Base-by-base conservation (phyloP, 805 yeast genomes). In the Zygotorulaspora florentina region DNA sequence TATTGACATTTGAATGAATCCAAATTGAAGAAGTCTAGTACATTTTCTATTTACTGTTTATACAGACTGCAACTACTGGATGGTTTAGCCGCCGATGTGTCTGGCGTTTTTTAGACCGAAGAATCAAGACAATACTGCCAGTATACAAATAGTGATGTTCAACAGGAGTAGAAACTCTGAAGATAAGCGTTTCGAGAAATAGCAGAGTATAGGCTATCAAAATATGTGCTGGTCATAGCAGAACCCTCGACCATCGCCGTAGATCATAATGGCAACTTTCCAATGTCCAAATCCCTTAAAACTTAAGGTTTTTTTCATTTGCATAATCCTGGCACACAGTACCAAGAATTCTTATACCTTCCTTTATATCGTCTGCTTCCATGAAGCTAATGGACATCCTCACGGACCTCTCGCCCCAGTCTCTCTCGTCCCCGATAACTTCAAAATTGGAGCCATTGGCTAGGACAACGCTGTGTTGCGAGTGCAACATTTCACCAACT, bases 371-470 rank as follows among this genome's bases (percentile, higher is more conserved):
- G 1, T 70, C 73, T 8, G 58, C 57, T 2, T 70, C 67, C 42
- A 83, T 61, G 53, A 69, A 78, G 54, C 88, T 80, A 29, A 82
- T 67, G n/a, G 84, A 77, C 15, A 85, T 58, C 52, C 93, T 70
- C 8, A 80, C 79, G 44, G 79, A 71, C 27, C 70, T 64, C 11
- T 64, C 50, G 1, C 90, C 91, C 95, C 95, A 87, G 26, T 73
- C 74, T 54, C 71, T 67, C 2, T 43, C 45, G 58, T 85, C 89
- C 1, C 87, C 88, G 3, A 65, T 64, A 8, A 88, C 96, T 64
- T 88, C 96, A 57, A 89, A 90, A 54, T 76, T 69, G 38, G 77
- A 78, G 2, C 96, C 96, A 11, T 85, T 77, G 0, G 96, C 95
- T 18, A 90, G 62, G 1, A 82, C 53, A 12, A 89, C 88, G 5